A percentile compares a stretch with the other conserved stretches of the same genome.
phyloP scores from a whole-genome alignment of 2,329 filamentous ascomycete species.

The Tolypocladium endophyticum region DNA sequence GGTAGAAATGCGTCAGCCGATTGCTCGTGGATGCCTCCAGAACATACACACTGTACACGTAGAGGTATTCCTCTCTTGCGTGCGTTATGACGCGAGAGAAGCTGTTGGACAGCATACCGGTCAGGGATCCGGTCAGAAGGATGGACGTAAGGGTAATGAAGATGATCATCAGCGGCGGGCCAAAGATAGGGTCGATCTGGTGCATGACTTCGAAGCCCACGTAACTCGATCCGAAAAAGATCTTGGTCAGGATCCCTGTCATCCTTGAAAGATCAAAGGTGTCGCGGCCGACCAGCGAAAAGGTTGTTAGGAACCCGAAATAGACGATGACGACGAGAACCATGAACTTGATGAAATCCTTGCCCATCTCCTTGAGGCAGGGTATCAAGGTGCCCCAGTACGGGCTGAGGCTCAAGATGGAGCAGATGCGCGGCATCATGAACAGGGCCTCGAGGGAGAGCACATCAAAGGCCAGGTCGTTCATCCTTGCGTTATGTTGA shows the following conservation, averaged over 20 bases:
- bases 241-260: conserved; percentile 68
- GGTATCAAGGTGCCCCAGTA: conserved; percentile 88
- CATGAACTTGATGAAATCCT: conserved; percentile 80
- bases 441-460: conserved; percentile 81
- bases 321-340: conserved; percentile 75
- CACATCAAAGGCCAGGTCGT: conserved; percentile 79
- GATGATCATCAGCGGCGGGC: conserved; percentile 54
- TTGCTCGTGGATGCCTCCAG: conserved; percentile 58
- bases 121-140: conserved; percentile 67
- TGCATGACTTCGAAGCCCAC: conserved; percentile 62
- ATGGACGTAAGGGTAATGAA: conserved; percentile 73
- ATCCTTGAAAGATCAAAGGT: conserved; percentile 54
- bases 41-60: conserved; percentile 59
- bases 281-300: conserved; percentile 66
- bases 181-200: conserved; percentile 47
- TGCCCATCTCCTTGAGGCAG: conserved; percentile 87
- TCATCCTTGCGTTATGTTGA: conserved; percentile 48
- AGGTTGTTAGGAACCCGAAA: conserved; percentile 80
- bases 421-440: conserved; percentile 81
- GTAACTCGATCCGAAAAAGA: conserved; percentile 69
- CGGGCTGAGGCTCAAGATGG: conserved; percentile 73
- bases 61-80: conserved; percentile 66
- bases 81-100: conserved; percentile 55
- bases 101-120: conserved; percentile 68
- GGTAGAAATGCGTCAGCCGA: conserved; percentile 59